Evolutionary conservation across 169 alveolate species (phyloP).

Genomic region (Plasmodium inui): DNA sequence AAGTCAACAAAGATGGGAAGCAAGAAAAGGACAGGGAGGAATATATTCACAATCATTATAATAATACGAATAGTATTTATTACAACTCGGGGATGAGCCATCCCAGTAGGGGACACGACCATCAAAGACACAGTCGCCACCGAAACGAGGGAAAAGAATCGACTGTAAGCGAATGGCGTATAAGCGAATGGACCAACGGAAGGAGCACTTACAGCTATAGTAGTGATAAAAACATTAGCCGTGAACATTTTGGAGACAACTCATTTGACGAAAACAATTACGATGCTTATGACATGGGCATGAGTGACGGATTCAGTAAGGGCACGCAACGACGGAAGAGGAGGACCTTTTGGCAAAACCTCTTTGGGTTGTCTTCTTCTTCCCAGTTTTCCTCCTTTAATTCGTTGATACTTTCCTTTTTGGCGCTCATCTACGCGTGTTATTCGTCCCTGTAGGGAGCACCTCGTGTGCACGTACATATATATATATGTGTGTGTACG

Average conservation of each 20-base stretch:
- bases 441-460: not conserved
- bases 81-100: not conserved
- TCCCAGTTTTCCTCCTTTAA: constrained; percentile 10
- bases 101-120: not conserved
- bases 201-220: not conserved
- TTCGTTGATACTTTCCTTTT: not conserved
- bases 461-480: not conserved
- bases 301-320: not conserved
- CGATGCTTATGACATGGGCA: constrained; percentile 6
- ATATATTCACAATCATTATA: not conserved
- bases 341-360: constrained; percentile 52
- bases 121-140: not conserved
- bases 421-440: not conserved
- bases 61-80: constrained; percentile 7
- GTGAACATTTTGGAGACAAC: not conserved
- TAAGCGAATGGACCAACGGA: not conserved
- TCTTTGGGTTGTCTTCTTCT: constrained; percentile 61
- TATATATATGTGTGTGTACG: not conserved
- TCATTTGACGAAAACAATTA: not conserved
- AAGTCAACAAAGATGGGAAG: not conserved
- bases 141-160: not conserved
- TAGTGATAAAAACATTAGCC: not conserved
- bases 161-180: not conserved
- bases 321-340: not conserved
- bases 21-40: not conserved